Conservation (phyloP, 805 yeast genomes). For the Candida manassasensis region DNA sequence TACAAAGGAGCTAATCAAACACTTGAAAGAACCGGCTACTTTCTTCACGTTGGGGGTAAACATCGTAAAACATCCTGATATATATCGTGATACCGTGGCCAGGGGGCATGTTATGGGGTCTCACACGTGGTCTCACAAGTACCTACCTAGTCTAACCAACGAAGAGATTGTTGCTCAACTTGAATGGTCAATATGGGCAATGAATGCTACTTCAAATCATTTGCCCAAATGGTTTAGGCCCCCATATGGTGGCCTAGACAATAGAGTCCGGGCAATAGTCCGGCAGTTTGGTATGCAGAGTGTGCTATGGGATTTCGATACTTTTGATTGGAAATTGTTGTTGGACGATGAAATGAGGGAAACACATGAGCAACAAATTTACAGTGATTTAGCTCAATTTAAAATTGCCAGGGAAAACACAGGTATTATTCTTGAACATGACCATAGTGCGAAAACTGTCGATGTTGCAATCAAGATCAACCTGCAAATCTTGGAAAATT, state of each 20-base stretch:
- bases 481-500: constrained; percentile 46
- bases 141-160: constrained; percentile 70
- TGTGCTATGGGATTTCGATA: constrained; percentile 88
- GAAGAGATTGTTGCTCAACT: constrained; percentile 84
- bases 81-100: constrained; percentile 50
- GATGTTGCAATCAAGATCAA: constrained; percentile 59
- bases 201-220: constrained; percentile 88
- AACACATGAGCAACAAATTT: constrained; percentile 47
- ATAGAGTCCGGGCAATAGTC: constrained; percentile 73
- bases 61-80: constrained; percentile 70
- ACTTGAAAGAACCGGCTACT: constrained; percentile 51
- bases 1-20: constrained; percentile 55
- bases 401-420: constrained; percentile 17
- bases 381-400: constrained; percentile 55
- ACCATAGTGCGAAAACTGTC: constrained; percentile 63
- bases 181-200: constrained; percentile 96
- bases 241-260: constrained; percentile 93
- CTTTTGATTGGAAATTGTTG: constrained; percentile 83
- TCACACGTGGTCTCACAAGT: constrained; percentile 92
- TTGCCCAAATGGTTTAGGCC: constrained; percentile 93
- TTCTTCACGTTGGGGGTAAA: constrained; percentile 85
- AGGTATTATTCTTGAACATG: constrained; percentile 87
- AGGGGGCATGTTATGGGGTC: constrained; percentile 79
- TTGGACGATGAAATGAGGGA: constrained; percentile 23
- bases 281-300: constrained; percentile 83